Base-by-base conservation (phyloP, 768 basidiomycete genomes). In the Trametes meyenii region DNA sequence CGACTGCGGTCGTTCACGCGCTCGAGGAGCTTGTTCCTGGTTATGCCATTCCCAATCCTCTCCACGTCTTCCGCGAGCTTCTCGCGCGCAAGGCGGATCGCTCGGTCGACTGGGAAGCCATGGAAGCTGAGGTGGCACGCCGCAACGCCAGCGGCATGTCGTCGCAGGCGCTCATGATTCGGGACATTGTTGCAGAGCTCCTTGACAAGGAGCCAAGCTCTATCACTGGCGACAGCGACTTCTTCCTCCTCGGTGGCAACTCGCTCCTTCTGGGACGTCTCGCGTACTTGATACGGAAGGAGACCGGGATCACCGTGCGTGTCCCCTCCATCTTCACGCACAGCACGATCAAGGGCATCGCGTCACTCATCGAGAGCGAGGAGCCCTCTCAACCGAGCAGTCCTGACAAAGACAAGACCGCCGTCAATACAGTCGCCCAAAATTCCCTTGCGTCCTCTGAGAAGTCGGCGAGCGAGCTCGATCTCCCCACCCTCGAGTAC, bases 201-300 rank as follows among this genome's bases (percentile, higher is more conserved):
- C 60, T 69, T 12, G 56, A 48, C 46, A 65, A 62, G 60, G 68
- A 69, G n/a, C 38, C 68, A 13, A 56, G 52, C 17, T 39, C 64
- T 12, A 69, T 69, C 49, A 60, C 55, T 17, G 68, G 66, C 39
- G 68, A 65, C 43, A 61, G 61, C 39, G 67, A 69, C 61, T 69
- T 69, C 58, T 69, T 69, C 61, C 67, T 69, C 2, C 61, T 65
- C 29, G 68, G 68, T 39, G 95, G 93, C 13, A 77, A 85, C 63
- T 81, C 80, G 1, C 67, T 81, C 2, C 72, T 81, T 19, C 74
- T 66, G 5, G 65, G 65, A 5, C 65, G 65, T 1, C 65, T 66
- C 40, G 44, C 61, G 17, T 50, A 66, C 38, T 43, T 52, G 26
- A 60, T 66, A 45, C 65, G 65, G 38, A 66, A 66, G 50, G 65